Base-by-base conservation (phyloP, 352 stramenopile genomes). In the Pythium insidiosum region DNA sequence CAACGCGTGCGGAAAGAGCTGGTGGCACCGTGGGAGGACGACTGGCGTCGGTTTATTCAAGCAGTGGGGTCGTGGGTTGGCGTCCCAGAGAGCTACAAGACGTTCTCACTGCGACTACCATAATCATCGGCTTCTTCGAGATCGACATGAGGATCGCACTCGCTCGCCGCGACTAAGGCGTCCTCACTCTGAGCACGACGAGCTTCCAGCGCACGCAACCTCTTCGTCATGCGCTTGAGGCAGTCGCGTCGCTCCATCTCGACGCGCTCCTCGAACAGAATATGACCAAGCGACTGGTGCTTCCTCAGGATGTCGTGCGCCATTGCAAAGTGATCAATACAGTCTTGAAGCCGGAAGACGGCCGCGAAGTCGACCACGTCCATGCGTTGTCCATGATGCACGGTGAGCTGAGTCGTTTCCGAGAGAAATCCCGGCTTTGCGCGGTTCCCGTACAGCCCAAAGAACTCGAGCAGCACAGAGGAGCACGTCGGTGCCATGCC, bases 311-410 rank as follows among this genome's bases (percentile, higher is more conserved):
- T 77, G 31, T 80, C 66, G 36, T 65, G 74, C 21, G 69, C 71
- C 74, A 83, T 85, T 1, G 64, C 66, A 43, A 89, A 89, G 11
- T 66, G 68, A 15, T 84, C 66, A 9, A 87, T 63, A 42, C 71
- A 84, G 35, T 86, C 76, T 25, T 70, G 47, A 19, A 87, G 54
- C 4, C 73, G 73, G 38, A 89, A 89, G 19, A 89, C 69, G 10
- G 64, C 56, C 1, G 61, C 24, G 49, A 89, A 87, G 31, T 84
- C 63, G 16, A 82, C 65, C 11, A 64, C 41, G 34, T 63, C 61
- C 22, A 66, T 62, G 1, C 53, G 47, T 4, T 61, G 42, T 28
- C 58, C 61, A 19, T 75, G 49, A n/a, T 54, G 59, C 20, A 64
- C 46, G 24, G 57, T 47, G 19, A 88, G 62, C 35, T 58, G 43